Evolutionary conservation across 345 rosid genomes (phyloP), one percentile per base, ranked within the genome.

Genomic region (Eucalyptus erythrocorys): DNA sequence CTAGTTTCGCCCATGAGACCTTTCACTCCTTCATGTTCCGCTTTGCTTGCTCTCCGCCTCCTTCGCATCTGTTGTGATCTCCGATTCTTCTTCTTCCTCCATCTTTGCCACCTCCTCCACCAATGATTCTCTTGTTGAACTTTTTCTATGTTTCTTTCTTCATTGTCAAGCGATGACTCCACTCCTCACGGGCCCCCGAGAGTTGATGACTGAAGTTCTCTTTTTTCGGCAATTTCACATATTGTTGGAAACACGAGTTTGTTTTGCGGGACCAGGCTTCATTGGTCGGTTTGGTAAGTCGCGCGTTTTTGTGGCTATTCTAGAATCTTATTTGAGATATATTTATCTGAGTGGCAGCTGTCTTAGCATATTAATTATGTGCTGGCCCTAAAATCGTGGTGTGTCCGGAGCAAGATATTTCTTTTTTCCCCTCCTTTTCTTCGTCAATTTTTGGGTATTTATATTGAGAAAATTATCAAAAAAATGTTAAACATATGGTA

Each of bases 1-100:
- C 91, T 13, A 96, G 94, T 81, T 92, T 97, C 12, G 92, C 95
- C 98, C 99, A 94, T 51, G 97, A 96, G 45, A 90, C 53, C 91
- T 94, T 94, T 48, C 92, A 85, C 12, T 92, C 95, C 88, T 91
- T 89, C 48, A 92, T 84, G 49, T 86, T 87, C 92, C 13, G 50
- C 86, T 19, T 61, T 32, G 85, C 43, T 79, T 47, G 59, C 13
- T 61, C 71, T 86, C 37, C 37, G 76, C 32, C 68, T 86, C 90
- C 17, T 68, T 80, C 91, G 92, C 94, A 93, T 92, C 92, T 93
- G n/a, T 26, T 10, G 43, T 27, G 26, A 21, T 86, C 61, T 87
- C 89, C 71, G 89, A 85, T 90, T 64, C 40, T 64, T 64, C 76
- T 64, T n/a, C 76, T n/a, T n/a, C 76, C 22, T 64, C 22, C 76